These are phyloP conservation scores for Heterobasidion annosum DNA, from an alignment of 1,284 basidiomycete genomes.

Conservation along the genomic window DNA sequence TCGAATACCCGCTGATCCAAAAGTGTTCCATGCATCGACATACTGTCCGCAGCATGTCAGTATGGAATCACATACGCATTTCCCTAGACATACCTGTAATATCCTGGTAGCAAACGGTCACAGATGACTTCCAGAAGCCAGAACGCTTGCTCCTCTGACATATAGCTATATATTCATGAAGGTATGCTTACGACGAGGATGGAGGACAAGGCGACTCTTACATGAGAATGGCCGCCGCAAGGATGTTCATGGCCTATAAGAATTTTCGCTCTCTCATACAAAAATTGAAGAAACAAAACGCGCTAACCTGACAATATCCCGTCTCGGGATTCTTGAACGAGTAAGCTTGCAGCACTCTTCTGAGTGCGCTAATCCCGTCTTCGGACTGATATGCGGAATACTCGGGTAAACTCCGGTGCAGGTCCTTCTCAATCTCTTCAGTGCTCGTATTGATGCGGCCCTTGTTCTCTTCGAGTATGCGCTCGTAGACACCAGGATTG, in stretches of 20 bases:
- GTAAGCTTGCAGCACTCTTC: conserved; percentile 93
- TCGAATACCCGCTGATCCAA: conserved; percentile 98
- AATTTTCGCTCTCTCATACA: conserved; percentile 12
- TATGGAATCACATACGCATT: neutral
- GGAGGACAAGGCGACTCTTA: conserved; percentile 24
- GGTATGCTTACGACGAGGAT: conserved; percentile 12
- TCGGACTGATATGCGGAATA: conserved; percentile 91
- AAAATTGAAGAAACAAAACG: neutral
- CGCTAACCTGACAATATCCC: conserved; percentile 71
- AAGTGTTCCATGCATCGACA: conserved; percentile 97
- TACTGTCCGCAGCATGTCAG: conserved; percentile 34
- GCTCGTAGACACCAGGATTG: conserved; percentile 82
- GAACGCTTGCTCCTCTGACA: conserved; percentile 99
- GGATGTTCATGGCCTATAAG: conserved; percentile 86
- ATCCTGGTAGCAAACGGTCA: conserved; percentile 91
- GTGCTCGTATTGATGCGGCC: conserved; percentile 84
- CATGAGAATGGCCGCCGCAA: conserved; percentile 88
- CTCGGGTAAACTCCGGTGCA: conserved; percentile 91
- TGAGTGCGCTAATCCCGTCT: conserved; percentile 76
- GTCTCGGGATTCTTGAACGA: conserved; percentile 95
- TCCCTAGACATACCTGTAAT: conserved; percentile 72
- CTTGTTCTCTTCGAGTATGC: conserved; percentile 71
- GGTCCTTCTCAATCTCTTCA: conserved; percentile 98
- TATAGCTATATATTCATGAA: conserved; percentile 53
- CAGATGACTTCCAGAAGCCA: conserved; percentile 96